phyloP scores from a whole-genome alignment of 2,329 filamentous ascomycete species.

The Alternaria panax region DNA sequence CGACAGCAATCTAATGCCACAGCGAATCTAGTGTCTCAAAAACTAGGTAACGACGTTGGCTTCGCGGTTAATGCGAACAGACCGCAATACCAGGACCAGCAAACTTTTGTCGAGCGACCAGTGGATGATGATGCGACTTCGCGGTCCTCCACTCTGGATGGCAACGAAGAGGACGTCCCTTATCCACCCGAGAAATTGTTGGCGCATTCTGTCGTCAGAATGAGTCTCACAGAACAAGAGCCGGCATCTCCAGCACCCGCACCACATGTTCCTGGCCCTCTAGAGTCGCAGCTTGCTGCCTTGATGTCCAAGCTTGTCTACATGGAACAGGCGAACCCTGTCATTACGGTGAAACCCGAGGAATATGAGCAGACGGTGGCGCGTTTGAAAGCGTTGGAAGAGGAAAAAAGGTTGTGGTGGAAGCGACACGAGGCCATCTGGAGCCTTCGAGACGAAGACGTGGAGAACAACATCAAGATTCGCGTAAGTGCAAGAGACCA shows the following conservation, averaged over 20 bases:
- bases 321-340: constrained; percentile 45
- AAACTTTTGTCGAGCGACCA: constrained; percentile 16
- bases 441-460: constrained; percentile 53
- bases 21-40: constrained; percentile 35
- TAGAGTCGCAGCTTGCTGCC: constrained; percentile 47
- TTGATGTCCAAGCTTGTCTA: constrained; percentile 50
- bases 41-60: constrained; percentile 27
- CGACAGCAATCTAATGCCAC: constrained; percentile 27
- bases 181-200: constrained; percentile 43
- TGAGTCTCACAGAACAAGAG: constrained; percentile 22
- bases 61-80: constrained; percentile 19
- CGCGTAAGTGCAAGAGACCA: constrained; percentile 28
- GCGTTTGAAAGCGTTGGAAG: constrained; percentile 45
- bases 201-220: constrained; percentile 23
- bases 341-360: constrained; percentile 46
- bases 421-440: constrained; percentile 53
- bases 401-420: constrained; percentile 47
- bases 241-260: constrained; percentile 26
- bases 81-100: constrained; percentile 21
- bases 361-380: constrained; percentile 46
- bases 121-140: constrained; percentile 45
- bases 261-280: constrained; percentile 42
- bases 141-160: constrained; percentile 43
- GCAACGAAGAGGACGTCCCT: constrained; percentile 40
- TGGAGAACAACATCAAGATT: constrained; percentile 54